A percentile compares a stretch with the other conserved stretches of the same genome.
Evolutionary conservation across 208 protist species (phyloP).

Genomic region (Trypanosoma avium): DNA sequence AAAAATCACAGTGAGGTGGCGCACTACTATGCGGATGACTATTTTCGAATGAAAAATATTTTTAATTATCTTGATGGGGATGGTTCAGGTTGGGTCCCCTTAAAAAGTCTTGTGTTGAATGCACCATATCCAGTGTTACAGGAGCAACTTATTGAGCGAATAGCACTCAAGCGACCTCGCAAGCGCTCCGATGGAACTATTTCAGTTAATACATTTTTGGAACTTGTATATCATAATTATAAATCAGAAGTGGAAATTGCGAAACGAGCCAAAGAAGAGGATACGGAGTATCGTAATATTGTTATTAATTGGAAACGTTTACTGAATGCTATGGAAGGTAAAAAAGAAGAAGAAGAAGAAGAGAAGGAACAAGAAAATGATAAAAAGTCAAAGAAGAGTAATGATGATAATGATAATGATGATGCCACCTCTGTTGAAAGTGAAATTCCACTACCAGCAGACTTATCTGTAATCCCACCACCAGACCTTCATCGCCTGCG

Average conservation of each 20-base stretch:
- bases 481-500: slow-evolving; percentile 72
- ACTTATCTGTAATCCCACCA: slow-evolving; percentile 32
- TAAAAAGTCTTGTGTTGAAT: slow-evolving; percentile 73
- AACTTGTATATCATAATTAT: slow-evolving; percentile 86
- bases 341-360: not conserved
- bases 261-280: slow-evolving; percentile 35
- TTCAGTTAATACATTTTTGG: slow-evolving; percentile 76
- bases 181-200: slow-evolving; percentile 75
- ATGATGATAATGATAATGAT: not conserved
- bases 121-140: slow-evolving; percentile 73
- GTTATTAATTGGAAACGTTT: slow-evolving; percentile 83
- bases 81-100: slow-evolving; percentile 69
- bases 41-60: slow-evolving; percentile 82
- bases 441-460: slow-evolving; percentile 2
- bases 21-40: slow-evolving; percentile 79
- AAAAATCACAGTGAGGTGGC: slow-evolving; percentile 49
- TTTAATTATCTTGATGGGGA: slow-evolving; percentile 81
- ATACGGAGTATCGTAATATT: slow-evolving; percentile 69
- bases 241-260: slow-evolving; percentile 77
- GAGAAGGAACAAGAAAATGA: not conserved
- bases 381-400: not conserved
- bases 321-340: slow-evolving; percentile 44
- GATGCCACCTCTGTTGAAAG: too few species aligned
- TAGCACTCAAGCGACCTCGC: slow-evolving; percentile 53
- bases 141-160: slow-evolving; percentile 84